phyloP scores from a whole-genome alignment of 2,329 filamentous ascomycete genomes.

The Ophiostoma sp. region DNA sequence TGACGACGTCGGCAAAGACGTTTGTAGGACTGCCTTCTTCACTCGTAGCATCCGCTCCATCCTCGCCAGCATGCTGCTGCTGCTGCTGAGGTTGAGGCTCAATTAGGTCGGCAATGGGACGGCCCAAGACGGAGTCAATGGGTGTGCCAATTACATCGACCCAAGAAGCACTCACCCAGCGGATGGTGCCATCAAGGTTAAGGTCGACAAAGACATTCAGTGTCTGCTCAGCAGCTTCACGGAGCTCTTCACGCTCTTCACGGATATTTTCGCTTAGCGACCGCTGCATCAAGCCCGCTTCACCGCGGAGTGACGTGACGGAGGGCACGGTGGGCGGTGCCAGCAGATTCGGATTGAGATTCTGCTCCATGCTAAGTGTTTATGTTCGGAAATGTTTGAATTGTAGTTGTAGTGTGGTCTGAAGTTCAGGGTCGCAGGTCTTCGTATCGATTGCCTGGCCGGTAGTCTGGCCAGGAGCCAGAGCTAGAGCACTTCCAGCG shows the following conservation, averaged over 20 bases:
- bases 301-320: constrained; percentile 41
- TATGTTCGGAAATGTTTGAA: background rate
- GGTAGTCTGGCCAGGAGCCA: constrained; percentile 37
- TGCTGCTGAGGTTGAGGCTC: background rate
- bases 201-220: constrained; percentile 95
- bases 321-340: constrained; percentile 50
- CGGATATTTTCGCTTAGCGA: constrained; percentile 83
- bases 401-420: background rate
- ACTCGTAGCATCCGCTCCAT: background rate
- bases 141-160: constrained; percentile 81
- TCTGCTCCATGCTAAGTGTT: constrained; percentile 12
- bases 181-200: constrained; percentile 80
- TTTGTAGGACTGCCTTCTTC: constrained; percentile 65
- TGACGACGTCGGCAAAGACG: constrained; percentile 76
- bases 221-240: constrained; percentile 92
- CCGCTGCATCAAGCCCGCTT: constrained; percentile 53
- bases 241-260: constrained; percentile 87
- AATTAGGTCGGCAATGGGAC: constrained; percentile 73
- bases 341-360: constrained; percentile 36
- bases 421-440: background rate
- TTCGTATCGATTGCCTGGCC: constrained; percentile 18
- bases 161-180: constrained; percentile 97
- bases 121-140: constrained; percentile 66
- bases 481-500: constrained; percentile 37
- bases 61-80: background rate